Percentiles rank a stretch among this genome's conserved stretches.
These are phyloP conservation scores for Corylus americana DNA, from an alignment of 306 rosid species.

Conservation along the genomic window DNA sequence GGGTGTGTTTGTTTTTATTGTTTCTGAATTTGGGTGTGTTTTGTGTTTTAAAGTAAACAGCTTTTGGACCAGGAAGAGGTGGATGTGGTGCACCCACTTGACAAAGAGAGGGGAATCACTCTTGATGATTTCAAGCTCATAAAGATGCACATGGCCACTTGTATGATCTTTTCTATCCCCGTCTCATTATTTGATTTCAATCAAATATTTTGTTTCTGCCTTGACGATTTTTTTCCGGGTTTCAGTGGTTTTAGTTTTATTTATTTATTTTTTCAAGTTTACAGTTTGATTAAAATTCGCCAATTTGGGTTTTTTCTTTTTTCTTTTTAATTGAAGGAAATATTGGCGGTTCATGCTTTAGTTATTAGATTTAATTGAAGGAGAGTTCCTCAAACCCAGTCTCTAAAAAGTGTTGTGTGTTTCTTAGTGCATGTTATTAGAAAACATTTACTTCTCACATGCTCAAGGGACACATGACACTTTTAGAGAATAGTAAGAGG, in stretches of 20 bases:
- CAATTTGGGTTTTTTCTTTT: neutral
- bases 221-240: neutral
- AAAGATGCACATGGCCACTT: conserved; percentile 88
- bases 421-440: too few species aligned
- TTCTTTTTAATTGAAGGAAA: neutral
- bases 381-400: too few species aligned
- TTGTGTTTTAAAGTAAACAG: conserved; percentile 59
- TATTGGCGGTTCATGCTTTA: neutral
- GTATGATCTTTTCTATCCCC: conserved; percentile 37
- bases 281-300: neutral
- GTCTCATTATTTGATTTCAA: neutral
- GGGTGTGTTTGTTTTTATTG: neutral
- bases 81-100: conserved; percentile 73
- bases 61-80: conserved; percentile 88
- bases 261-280: neutral
- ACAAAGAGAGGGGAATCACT: conserved; percentile 79
- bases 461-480: too few species aligned
- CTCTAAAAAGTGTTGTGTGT: too few species aligned
- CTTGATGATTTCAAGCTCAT: conserved; percentile 93
- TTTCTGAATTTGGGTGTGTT: conserved; percentile 25
- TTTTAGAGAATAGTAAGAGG: too few species aligned
- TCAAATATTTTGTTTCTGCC: neutral
- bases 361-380: neutral
- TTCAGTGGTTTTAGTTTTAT: neutral
- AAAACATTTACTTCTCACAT: too few species aligned